Conservation (phyloP, 371 early-diverging fungal genomes). For the Apophysomyces elegans region DNA sequence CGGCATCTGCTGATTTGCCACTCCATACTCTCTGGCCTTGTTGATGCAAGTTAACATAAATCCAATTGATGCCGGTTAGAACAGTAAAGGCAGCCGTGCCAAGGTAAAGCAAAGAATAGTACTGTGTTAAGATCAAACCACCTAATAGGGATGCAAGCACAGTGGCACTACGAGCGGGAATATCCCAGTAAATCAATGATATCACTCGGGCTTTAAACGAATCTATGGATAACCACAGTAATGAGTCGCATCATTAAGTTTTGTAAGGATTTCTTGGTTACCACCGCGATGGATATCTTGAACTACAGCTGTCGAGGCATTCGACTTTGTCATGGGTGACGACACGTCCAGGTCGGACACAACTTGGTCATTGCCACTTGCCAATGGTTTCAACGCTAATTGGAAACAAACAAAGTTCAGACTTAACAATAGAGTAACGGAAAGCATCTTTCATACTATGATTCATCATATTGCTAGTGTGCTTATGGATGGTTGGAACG, state of each 20-base stretch:
- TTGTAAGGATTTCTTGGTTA: background rate
- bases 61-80: constrained; percentile 10
- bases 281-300: background rate
- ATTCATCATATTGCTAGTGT: background rate
- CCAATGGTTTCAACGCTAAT: background rate
- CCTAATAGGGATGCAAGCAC: background rate
- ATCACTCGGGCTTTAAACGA: background rate
- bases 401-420: background rate
- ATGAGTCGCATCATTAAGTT: background rate
- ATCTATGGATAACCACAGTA: background rate
- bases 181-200: constrained; percentile 15
- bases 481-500: background rate
- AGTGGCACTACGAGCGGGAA: constrained; percentile 13
- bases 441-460: background rate
- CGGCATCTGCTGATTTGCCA: constrained; percentile 7
- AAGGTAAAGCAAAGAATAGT: constrained; percentile 15
- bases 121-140: constrained; percentile 3
- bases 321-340: background rate
- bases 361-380: constrained; percentile 1
- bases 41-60: constrained; percentile 15
- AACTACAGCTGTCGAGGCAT: background rate
- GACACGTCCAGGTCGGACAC: constrained; percentile 1
- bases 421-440: background rate
- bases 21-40: constrained; percentile 11
- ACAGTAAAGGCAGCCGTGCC: constrained; percentile 8